phyloP scores from a whole-genome alignment of 805 yeast species.

The Candida easanensis region DNA sequence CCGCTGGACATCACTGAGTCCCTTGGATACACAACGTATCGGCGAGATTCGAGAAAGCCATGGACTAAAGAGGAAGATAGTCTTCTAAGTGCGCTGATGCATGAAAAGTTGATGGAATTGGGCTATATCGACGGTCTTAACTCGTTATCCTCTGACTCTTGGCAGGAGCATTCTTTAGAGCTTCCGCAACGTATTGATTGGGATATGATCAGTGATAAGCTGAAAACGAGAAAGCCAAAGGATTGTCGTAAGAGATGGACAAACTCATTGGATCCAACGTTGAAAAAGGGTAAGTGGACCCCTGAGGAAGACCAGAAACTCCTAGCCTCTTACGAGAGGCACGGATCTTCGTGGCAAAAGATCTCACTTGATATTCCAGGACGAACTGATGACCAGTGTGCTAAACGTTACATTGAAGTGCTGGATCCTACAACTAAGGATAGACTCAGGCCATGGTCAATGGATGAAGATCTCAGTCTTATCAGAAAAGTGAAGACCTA shows the following conservation, averaged over 20 bases:
- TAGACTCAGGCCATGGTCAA: conserved; percentile 74
- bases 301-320: conserved; percentile 69
- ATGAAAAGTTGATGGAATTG: conserved; percentile 31
- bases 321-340: conserved; percentile 56
- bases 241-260: conserved; percentile 89
- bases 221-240: conserved; percentile 61
- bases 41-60: conserved; percentile 58
- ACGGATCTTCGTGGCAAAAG: conserved; percentile 85
- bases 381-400: conserved; percentile 93
- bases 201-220: conserved; percentile 53
- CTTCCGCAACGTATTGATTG: conserved; percentile 47
- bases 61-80: conserved; percentile 81
- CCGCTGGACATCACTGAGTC: conserved; percentile 59
- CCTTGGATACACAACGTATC: conserved; percentile 69
- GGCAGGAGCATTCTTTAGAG: conserved; percentile 22
- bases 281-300: conserved; percentile 87
- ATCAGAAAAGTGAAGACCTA: conserved; percentile 63
- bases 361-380: conserved; percentile 76
- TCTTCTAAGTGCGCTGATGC: conserved; percentile 42
- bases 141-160: conserved; percentile 28
- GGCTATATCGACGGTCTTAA: conserved; percentile 36
- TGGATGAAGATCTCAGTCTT: conserved; percentile 70
- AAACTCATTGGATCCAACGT: conserved; percentile 76
- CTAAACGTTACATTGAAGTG: conserved; percentile 86
- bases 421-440: conserved; percentile 78